Evolutionary conservation across 75 land plant species (phyloP), one percentile per base, ranked within the genome.

Genomic region (Pinus taeda): DNA sequence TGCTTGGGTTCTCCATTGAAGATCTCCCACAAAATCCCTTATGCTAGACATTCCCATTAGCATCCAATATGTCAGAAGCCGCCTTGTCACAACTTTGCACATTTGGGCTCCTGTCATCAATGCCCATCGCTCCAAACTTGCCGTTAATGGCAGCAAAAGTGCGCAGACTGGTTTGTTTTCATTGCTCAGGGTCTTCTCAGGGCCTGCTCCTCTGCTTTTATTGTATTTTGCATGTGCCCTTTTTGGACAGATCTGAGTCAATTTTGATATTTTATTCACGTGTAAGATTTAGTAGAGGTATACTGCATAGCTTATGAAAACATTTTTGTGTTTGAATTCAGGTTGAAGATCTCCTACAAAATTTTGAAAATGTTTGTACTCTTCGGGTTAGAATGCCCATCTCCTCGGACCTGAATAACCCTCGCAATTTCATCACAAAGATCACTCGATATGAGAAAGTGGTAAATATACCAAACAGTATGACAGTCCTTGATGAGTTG

Each of bases 361-460:
- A 85, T 55, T 88, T 72, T 71, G 85, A 85, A 49, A 88, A 88
- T 74, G 90, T 90, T 2, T 90, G 90, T 81, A 90, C 88, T 24
- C 82, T 87, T 13, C 67, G 91, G 30, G 90, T 89, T 42, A 64
- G 90, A 20, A 87, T 89, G 87, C 91, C 91, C 6, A 87, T 89
- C 59, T 81, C 91, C 4, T 89, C 91, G 8, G 90, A 89, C 53
- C 76, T 87, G 64, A 79, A 42, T 65, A 89, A 87, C 60, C 87
- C 90, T 0, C 78, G 87, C 61, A 89, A 87, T 84, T 87, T 89
- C 78, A 89, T 89, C 76, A 88, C 90, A 42, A 89, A 89, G 81
- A 87, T 89, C 33, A 59, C 80, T 24, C 81, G 87, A 13, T 89
- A 87, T 63, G 62, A 77, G 75, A 89, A 87, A 57, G 89, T 89